Percentiles rank a stretch among this genome's conserved stretches.
Conservation (phyloP, 805 yeast species). For the Lipomyces kockii region DNA sequence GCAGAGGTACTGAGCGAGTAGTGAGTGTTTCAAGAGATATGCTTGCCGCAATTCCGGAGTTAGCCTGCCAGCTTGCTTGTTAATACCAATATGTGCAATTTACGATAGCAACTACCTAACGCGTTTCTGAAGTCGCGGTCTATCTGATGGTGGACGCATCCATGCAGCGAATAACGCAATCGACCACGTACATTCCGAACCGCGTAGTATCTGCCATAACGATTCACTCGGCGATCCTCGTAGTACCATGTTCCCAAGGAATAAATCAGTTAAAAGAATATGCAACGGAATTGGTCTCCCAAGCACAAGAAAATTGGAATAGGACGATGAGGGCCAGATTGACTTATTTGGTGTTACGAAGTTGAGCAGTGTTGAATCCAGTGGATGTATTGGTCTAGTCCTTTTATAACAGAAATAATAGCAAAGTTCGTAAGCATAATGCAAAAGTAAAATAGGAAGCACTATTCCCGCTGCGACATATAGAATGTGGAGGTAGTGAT, state of each 20-base stretch:
- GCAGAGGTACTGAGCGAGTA: background rate
- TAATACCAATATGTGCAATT: background rate
- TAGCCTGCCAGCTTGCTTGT: background rate
- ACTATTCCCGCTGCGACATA: background rate
- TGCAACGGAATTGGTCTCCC: conserved; percentile 9
- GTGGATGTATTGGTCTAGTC: background rate
- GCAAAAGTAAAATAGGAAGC: background rate
- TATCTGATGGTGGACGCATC: background rate
- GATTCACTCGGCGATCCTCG: conserved; percentile 5
- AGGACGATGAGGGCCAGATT: conserved; percentile 9
- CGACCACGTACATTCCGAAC: conserved; percentile 11
- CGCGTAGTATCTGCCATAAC: conserved; percentile 7
- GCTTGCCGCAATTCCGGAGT: conserved; percentile 9
- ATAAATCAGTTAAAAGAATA: conserved; percentile 5
- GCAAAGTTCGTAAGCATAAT: background rate
- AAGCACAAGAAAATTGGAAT: background rate
- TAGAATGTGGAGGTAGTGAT: background rate
- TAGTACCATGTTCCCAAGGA: background rate
- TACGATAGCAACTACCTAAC: background rate
- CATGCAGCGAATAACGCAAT: background rate
- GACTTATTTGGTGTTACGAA: conserved; percentile 3
- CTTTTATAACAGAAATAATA: background rate
- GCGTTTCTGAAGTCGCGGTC: background rate
- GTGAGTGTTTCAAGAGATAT: background rate
- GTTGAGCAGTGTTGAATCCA: conserved; percentile 4